Conservation (phyloP, 176 grass and related monocot genomes). For the Musa schizocarpa region DNA sequence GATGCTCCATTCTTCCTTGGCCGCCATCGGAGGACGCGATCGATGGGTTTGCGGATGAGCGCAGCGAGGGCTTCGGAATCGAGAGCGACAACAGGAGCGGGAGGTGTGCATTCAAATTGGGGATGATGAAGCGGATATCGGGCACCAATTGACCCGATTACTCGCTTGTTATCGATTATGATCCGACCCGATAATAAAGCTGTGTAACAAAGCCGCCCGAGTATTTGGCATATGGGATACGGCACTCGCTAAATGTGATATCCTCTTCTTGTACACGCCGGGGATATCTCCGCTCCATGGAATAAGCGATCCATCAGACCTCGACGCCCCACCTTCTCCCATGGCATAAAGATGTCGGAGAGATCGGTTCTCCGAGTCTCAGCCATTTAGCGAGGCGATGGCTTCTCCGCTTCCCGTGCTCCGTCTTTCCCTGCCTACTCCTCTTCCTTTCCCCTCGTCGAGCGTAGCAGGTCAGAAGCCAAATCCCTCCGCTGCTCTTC, state of each 20-base stretch:
- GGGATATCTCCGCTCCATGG: no score
- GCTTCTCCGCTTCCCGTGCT: neutral
- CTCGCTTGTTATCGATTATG: neutral
- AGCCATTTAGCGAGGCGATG: neutral
- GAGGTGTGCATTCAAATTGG: neutral
- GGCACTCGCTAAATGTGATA: neutral
- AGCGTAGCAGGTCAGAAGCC: neutral
- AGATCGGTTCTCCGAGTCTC: neutral
- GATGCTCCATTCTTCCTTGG: slow-evolving; percentile 47
- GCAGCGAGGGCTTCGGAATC: neutral
- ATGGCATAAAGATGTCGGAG: neutral
- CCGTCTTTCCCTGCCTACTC: neutral
- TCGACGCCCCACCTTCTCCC: neutral
- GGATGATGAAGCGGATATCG: no score
- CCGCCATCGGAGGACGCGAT: slow-evolving; percentile 9
- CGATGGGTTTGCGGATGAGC: neutral
- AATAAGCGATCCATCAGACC: no score
- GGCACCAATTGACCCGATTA: neutral
- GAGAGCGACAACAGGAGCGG: neutral
- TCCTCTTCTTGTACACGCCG: neutral
- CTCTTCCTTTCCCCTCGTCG: neutral
- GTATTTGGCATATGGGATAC: neutral
- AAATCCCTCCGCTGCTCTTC: neutral
- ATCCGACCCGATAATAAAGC: neutral
- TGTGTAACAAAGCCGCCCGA: neutral